Percentiles rank a stretch among this genome's conserved stretches.
These are phyloP conservation scores for Babesia sp. DNA, from an alignment of 169 alveolate species.

Conservation along the genomic window DNA sequence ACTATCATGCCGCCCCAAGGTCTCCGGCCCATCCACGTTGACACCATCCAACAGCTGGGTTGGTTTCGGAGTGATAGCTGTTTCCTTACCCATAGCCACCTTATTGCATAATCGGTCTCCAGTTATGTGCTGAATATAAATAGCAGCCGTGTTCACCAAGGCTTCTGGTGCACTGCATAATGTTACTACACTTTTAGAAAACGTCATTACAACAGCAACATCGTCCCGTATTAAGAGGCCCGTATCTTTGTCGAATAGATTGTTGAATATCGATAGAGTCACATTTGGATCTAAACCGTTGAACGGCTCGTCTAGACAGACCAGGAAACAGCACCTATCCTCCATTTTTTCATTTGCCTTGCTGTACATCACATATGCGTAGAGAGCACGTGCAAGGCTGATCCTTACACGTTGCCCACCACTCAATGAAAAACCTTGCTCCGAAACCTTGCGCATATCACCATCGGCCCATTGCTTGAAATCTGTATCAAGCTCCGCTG, in stretches of 20 bases:
- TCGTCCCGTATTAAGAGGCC: conserved; percentile 54
- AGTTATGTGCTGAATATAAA: background rate
- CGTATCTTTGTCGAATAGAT: conserved; percentile 50
- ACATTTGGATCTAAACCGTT: conserved; percentile 71
- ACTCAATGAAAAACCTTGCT: conserved; percentile 72
- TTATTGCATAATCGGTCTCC: background rate
- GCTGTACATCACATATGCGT: conserved; percentile 70
- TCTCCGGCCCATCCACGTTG: background rate
- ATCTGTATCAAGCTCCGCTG: conserved; percentile 51
- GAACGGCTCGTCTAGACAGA: conserved; percentile 74
- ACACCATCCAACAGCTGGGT: background rate
- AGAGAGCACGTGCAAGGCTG: conserved; percentile 90
- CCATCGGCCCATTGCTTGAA: conserved; percentile 59
- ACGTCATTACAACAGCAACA: conserved; percentile 32
- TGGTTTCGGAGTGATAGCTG: background rate
- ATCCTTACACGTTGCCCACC: conserved; percentile 93
- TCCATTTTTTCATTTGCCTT: conserved; percentile 41
- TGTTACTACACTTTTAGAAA: conserved; percentile 2
- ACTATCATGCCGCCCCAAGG: background rate
- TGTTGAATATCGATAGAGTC: conserved; percentile 64
- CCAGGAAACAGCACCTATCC: conserved; percentile 54
- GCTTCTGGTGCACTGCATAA: conserved; percentile 1
- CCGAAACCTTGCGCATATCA: conserved; percentile 49
- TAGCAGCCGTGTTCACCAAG: background rate
- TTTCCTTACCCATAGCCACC: background rate